Conservation (phyloP, 306 rosid species). For the Erythrophleum fordii region DNA sequence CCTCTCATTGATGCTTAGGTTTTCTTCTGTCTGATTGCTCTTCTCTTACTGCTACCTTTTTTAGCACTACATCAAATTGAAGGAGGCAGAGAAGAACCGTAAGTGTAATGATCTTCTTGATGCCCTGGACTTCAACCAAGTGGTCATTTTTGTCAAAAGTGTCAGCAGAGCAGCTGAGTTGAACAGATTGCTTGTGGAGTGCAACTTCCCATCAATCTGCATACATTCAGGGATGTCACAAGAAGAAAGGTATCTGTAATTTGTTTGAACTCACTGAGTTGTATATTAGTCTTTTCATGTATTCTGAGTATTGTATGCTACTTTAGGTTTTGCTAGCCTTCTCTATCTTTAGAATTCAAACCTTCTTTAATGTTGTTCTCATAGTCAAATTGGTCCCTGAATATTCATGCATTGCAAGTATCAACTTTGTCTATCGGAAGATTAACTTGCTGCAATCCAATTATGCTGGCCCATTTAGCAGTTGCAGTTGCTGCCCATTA, state of each 20-base stretch:
- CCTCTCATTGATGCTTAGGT: background rate
- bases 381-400: background rate
- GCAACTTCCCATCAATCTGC: conserved; percentile 78
- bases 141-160: conserved; percentile 79
- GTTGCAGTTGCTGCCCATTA: background rate
- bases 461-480: background rate
- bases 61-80: conserved; percentile 76
- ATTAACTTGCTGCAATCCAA: background rate
- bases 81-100: conserved; percentile 73
- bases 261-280: conserved; percentile 19
- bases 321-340: background rate
- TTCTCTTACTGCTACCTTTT: conserved; percentile 21
- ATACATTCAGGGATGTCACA: conserved; percentile 87
- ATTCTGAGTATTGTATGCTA: background rate
- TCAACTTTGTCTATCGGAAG: background rate
- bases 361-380: background rate
- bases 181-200: conserved; percentile 75
- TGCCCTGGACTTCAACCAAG: conserved; percentile 82
- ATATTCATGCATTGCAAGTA: background rate
- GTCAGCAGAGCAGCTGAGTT: conserved; percentile 75
- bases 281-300: background rate
- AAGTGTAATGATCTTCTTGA: conserved; percentile 83
- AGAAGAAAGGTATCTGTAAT: conserved; percentile 67
- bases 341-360: background rate
- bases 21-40: background rate